These are phyloP conservation scores for Epichloe brachyelytri DNA, from an alignment of 2,329 filamentous ascomycete species.

Conservation along the genomic window DNA sequence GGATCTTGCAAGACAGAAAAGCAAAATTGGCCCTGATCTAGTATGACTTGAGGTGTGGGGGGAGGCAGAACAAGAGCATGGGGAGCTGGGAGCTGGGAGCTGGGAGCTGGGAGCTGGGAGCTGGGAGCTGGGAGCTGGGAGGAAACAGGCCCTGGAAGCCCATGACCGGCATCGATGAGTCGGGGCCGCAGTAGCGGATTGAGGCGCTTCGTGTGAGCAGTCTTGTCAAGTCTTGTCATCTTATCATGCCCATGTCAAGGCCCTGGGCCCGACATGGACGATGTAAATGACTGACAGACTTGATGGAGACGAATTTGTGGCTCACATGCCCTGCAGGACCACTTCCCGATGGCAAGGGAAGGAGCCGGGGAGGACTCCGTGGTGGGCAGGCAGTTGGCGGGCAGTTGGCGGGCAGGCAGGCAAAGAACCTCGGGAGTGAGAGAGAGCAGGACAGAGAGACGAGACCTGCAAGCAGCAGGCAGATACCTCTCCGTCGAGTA, in stretches of 20 bases:
- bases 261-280: background rate
- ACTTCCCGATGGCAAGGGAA: slow-evolving; percentile 2
- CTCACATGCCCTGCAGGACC: slow-evolving; percentile 4
- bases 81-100: background rate
- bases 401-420: background rate
- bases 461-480: too few species aligned
- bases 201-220: background rate
- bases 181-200: slow-evolving; percentile 1
- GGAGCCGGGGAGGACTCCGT: slow-evolving; percentile 1
- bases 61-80: background rate
- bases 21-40: slow-evolving; percentile 1
- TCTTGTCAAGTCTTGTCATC: background rate
- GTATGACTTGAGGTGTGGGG: background rate
- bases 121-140: background rate
- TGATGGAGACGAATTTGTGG: background rate
- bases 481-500: background rate
- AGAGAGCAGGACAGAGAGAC: too few species aligned
- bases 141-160: background rate
- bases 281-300: background rate
- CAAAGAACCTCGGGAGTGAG: too few species aligned
- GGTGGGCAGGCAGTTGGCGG: too few species aligned
- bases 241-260: background rate
- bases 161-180: background rate
- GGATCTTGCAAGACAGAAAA: slow-evolving; percentile 4
- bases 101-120: background rate